Evolutionary conservation across 2,329 filamentous ascomycete species (phyloP).

Genomic region (Teratosphaeria destructans): DNA sequence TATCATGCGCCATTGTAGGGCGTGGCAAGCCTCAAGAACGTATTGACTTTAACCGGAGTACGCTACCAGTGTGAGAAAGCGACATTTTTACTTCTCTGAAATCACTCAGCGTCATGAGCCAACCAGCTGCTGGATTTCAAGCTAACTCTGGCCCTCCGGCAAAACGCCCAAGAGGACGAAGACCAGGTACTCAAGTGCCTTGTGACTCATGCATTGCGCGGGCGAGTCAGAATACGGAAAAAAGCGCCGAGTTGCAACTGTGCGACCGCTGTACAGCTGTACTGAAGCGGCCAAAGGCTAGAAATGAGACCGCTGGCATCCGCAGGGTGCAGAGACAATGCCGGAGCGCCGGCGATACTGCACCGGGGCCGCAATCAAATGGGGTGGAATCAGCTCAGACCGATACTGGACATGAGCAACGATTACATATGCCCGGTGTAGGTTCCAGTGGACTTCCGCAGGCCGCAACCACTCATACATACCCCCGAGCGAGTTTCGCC

Average conservation of each 20-base stretch:
- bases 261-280: slow-evolving; percentile 13
- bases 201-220: slow-evolving; percentile 17
- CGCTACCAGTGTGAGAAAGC: too few species aligned
- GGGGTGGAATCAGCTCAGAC: slow-evolving; percentile 10
- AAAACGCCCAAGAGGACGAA: slow-evolving; percentile 4
- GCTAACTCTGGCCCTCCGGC: neutral
- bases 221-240: slow-evolving; percentile 10
- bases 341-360: slow-evolving; percentile 12
- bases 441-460: slow-evolving; percentile 5
- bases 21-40: too few species aligned
- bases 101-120: neutral
- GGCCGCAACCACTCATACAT: neutral
- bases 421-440: slow-evolving; percentile 10
- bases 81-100: neutral
- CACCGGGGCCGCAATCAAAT: slow-evolving; percentile 7
- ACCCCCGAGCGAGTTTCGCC: slow-evolving; percentile 8
- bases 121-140: neutral
- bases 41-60: too few species aligned
- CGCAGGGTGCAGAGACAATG: slow-evolving; percentile 7
- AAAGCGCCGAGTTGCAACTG: slow-evolving; percentile 10
- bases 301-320: slow-evolving; percentile 2
- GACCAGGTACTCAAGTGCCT: slow-evolving; percentile 9
- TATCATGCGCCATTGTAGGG: neutral
- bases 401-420: slow-evolving; percentile 11
- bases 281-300: slow-evolving; percentile 10